Evolutionary conservation across 257 asterid species (phyloP).

Genomic region (Lithospermum erythrorhizon): DNA sequence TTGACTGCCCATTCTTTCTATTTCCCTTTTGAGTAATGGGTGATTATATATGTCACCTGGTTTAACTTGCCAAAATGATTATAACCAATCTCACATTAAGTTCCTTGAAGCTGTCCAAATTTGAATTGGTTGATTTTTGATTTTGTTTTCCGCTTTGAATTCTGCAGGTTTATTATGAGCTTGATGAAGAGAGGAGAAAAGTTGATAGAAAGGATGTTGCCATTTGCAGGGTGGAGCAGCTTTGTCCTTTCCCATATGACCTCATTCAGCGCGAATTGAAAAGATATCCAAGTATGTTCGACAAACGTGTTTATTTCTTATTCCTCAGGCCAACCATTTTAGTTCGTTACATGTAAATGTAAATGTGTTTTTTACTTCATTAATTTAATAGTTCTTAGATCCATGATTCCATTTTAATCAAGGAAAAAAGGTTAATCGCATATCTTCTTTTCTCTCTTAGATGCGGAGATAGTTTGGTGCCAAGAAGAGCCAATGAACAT

Average conservation of each 20-base stretch:
- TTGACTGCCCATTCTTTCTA: too few species aligned
- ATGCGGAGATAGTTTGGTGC: constrained; percentile 69
- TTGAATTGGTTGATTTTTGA: not conserved
- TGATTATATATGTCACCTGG: not conserved
- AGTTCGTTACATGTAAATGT: not conserved
- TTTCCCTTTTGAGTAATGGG: too few species aligned
- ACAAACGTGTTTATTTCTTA: not conserved
- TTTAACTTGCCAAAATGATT: not conserved
- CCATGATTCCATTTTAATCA: not conserved
- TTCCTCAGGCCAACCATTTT: too few species aligned
- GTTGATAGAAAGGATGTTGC: constrained; percentile 19
- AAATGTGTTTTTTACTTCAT: not conserved
- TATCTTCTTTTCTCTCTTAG: constrained; percentile 16
- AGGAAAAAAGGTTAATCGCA: not conserved
- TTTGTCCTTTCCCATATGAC: constrained; percentile 25
- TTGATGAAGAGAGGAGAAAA: constrained; percentile 21
- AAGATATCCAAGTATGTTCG: constrained; percentile 24
- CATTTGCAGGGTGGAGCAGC: constrained; percentile 27
- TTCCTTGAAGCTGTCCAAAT: not conserved
- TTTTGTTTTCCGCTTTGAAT: not conserved
- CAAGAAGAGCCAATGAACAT: constrained; percentile 87
- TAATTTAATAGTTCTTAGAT: not conserved
- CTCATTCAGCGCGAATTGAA: constrained; percentile 24
- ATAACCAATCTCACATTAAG: not conserved
- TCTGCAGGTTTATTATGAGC: constrained; percentile 24